Percentiles rank a stretch among this genome's conserved stretches.
These are phyloP conservation scores for Colletotrichum ledebouriae DNA, from an alignment of 2,329 filamentous ascomycete genomes.

Conservation along the genomic window DNA sequence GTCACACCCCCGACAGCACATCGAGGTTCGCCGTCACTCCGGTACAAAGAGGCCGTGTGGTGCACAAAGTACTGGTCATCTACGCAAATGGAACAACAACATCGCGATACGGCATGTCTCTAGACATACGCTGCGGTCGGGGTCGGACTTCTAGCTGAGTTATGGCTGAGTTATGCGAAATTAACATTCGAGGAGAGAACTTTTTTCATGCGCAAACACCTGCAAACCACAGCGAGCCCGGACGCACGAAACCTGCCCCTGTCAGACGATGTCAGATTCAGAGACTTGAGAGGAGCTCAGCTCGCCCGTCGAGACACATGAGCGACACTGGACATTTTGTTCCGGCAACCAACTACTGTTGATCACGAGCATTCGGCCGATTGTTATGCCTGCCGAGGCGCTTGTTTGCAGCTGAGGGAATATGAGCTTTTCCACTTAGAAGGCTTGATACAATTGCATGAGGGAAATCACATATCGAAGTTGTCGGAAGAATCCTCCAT, in stretches of 20 bases:
- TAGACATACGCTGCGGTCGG: not conserved
- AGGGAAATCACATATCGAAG: not conserved
- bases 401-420: constrained; percentile 8
- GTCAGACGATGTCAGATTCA: constrained; percentile 17
- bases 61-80: no score
- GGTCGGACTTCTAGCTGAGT: constrained; percentile 5
- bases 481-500: not conserved
- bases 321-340: not conserved
- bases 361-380: constrained; percentile 4
- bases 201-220: not conserved
- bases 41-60: no score
- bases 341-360: not conserved
- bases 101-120: not conserved
- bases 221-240: not conserved
- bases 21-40: no score
- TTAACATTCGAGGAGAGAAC: not conserved
- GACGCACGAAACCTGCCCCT: constrained; percentile 15
- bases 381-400: constrained; percentile 2
- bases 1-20: no score
- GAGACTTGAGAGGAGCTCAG: constrained; percentile 10
- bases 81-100: no score
- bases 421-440: not conserved
- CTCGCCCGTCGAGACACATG: not conserved
- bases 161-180: constrained; percentile 13
- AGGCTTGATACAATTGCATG: not conserved